These are phyloP conservation scores for Urochloa ruziziensis DNA, from an alignment of 176 grass and related monocot species.

Conservation along the genomic window DNA sequence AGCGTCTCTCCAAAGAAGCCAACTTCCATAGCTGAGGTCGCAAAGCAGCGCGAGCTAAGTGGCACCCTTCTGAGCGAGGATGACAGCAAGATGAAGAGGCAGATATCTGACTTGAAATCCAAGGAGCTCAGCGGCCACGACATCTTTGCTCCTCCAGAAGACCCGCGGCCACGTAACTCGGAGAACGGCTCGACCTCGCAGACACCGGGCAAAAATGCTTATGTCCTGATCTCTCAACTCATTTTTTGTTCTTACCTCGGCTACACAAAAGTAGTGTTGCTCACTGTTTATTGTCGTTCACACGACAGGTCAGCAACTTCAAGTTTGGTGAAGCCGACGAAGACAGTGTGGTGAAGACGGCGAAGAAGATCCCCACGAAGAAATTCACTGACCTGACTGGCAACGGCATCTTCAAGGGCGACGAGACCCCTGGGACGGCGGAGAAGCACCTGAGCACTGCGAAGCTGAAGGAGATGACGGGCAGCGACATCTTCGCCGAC, in stretches of 20 bases:
- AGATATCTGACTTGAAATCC: constrained; percentile 68
- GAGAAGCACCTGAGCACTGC: constrained; percentile 78
- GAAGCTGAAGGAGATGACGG: constrained; percentile 93
- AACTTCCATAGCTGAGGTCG: constrained; percentile 70
- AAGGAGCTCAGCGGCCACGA: constrained; percentile 87
- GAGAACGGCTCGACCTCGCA: constrained; percentile 52
- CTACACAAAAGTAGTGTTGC: background rate
- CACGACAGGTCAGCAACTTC: constrained; percentile 53
- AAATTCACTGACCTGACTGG: constrained; percentile 80
- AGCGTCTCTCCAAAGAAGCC: constrained; percentile 76
- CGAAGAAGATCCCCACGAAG: constrained; percentile 74
- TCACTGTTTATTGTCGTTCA: background rate
- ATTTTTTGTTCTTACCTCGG: background rate
- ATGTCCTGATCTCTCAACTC: constrained; percentile 38
- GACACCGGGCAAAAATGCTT: constrained; percentile 42
- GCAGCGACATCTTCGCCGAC: constrained; percentile 86
- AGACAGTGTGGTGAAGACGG: constrained; percentile 68
- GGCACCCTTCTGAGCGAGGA: constrained; percentile 64
- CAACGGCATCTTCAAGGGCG: constrained; percentile 82
- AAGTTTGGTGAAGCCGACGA: constrained; percentile 62
- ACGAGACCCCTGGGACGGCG: constrained; percentile 28
- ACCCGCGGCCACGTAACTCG: constrained; percentile 41
- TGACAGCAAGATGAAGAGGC: constrained; percentile 68
- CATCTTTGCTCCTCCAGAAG: constrained; percentile 75
- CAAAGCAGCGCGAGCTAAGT: constrained; percentile 89